Evolutionary conservation across 2,329 filamentous ascomycete species (phyloP).

Genomic region (Penicillium sp.): DNA sequence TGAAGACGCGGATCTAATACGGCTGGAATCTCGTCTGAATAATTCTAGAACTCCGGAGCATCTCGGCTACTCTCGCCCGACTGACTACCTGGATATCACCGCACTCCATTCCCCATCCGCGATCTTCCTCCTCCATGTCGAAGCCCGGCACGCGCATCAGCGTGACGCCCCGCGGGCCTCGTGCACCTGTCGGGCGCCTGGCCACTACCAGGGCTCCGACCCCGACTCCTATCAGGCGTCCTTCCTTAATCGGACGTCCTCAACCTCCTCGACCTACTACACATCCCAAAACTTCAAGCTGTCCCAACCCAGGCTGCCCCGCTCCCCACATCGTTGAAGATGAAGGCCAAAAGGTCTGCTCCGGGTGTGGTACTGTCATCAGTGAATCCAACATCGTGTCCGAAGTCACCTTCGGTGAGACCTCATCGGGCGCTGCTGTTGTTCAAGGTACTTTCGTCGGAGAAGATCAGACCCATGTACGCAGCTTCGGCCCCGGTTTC

Average conservation of each 20-base stretch:
- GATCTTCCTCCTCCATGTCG: constrained; percentile 27
- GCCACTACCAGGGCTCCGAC: constrained; percentile 41
- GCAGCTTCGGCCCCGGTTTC: constrained; percentile 53
- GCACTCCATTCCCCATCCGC: background rate
- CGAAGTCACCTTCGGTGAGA: constrained; percentile 89
- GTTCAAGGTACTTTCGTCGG: constrained; percentile 88
- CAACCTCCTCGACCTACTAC: constrained; percentile 34
- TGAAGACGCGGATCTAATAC: background rate
- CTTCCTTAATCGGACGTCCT: constrained; percentile 32
- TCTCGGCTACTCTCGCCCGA: background rate
- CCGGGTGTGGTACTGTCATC: constrained; percentile 79
- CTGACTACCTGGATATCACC: background rate
- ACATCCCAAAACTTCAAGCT: constrained; percentile 41
- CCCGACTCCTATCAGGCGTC: constrained; percentile 39
- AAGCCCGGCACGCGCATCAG: constrained; percentile 36
- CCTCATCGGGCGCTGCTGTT: constrained; percentile 76
- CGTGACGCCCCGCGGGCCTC: constrained; percentile 27
- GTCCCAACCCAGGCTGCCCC: constrained; percentile 47
- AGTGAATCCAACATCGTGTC: constrained; percentile 86
- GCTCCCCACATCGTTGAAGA: constrained; percentile 47
- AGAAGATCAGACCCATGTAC: constrained; percentile 78
- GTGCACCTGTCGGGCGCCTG: constrained; percentile 37
- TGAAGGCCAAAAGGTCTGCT: constrained; percentile 61
- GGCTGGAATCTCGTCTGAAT: background rate
- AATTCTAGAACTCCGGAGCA: background rate